Evolutionary conservation across 176 grass and related monocot genomes (phyloP).

Genomic region (Avena eriantha): DNA sequence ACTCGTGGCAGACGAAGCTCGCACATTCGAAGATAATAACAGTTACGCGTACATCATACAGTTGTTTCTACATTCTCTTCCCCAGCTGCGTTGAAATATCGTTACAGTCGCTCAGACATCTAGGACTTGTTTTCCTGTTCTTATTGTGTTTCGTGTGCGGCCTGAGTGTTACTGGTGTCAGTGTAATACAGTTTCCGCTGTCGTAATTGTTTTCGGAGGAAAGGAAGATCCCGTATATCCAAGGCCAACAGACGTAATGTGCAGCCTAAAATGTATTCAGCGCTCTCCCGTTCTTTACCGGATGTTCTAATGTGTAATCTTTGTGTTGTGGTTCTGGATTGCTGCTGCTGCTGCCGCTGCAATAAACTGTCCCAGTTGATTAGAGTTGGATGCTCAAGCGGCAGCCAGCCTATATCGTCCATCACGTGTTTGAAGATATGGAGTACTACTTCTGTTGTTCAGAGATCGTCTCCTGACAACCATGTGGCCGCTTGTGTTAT

Average conservation of each 20-base stretch:
- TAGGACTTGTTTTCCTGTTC: neutral
- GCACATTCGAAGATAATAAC: constrained; percentile 4
- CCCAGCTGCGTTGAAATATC: neutral
- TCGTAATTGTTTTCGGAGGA: neutral
- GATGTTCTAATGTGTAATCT: neutral
- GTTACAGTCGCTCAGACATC: neutral
- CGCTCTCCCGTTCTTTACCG: neutral
- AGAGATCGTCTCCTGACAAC: neutral
- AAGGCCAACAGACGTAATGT: neutral
- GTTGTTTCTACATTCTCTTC: neutral
- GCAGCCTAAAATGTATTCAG: neutral
- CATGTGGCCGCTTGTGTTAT: neutral
- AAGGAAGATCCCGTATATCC: neutral
- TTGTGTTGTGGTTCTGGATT: neutral
- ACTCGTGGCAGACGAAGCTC: neutral
- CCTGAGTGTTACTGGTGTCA: neutral
- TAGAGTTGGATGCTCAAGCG: neutral
- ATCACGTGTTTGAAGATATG: neutral
- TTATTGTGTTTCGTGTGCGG: neutral
- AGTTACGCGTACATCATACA: neutral
- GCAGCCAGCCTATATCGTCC: neutral
- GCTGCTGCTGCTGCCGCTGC: neutral
- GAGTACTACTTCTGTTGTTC: neutral
- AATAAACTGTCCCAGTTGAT: neutral
- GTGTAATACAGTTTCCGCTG: no score